Conservation (phyloP, 2,329 filamentous ascomycete genomes). For the Thielaviopsis musarum region DNA sequence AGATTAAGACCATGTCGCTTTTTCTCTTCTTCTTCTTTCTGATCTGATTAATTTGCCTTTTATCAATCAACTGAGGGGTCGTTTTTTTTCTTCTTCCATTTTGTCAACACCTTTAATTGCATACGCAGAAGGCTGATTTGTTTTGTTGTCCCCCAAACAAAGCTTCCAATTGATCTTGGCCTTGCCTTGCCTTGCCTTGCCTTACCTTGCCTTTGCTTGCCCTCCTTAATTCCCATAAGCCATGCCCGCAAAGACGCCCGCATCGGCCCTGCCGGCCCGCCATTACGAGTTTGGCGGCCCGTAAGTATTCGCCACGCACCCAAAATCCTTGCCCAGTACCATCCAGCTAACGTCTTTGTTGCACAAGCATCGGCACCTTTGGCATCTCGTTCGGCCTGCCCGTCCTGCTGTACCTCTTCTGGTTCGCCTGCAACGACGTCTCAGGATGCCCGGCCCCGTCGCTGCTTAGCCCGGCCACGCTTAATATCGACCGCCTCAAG, state of each 20-base stretch:
- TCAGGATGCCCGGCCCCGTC: slow-evolving; percentile 81
- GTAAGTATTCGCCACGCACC: slow-evolving; percentile 20
- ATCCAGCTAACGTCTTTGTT: not conserved
- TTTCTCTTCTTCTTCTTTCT: not conserved
- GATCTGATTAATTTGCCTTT: too few species aligned
- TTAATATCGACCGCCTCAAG: slow-evolving; percentile 59
- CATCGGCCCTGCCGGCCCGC: slow-evolving; percentile 19
- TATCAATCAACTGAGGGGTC: too few species aligned
- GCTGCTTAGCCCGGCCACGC: slow-evolving; percentile 51
- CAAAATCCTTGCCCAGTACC: not conserved
- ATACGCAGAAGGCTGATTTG: too few species aligned
- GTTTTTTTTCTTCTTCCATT: too few species aligned
- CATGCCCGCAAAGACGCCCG: slow-evolving; percentile 14
- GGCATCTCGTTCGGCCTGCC: slow-evolving; percentile 69
- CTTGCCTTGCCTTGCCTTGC: too few species aligned
- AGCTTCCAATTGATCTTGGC: too few species aligned
- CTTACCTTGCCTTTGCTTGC: too few species aligned
- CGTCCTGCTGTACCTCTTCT: slow-evolving; percentile 57
- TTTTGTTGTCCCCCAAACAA: too few species aligned
- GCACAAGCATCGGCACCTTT: slow-evolving; percentile 53
- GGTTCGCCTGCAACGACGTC: slow-evolving; percentile 82
- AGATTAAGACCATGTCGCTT: not conserved
- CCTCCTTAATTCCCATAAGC: too few species aligned
- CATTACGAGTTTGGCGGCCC: slow-evolving; percentile 37
- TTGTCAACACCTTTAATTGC: too few species aligned